A percentile compares a stretch with the other conserved stretches of the same genome.
phyloP scores from a whole-genome alignment of 306 rosid species.

The Coriaria nepalensis region DNA sequence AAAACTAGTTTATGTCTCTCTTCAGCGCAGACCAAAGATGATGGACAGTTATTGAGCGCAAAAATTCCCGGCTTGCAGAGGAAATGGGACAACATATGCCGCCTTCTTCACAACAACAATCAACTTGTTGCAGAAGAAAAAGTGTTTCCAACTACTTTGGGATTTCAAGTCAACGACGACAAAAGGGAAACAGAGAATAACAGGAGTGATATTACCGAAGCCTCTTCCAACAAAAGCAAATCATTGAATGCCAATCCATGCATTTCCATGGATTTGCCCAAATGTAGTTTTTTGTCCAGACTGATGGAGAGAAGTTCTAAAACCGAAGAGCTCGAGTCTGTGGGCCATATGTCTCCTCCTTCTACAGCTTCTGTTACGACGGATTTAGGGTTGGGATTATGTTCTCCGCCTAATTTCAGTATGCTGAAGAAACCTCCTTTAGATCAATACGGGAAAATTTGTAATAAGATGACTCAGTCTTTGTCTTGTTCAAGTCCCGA shows the following conservation, averaged over 20 bases:
- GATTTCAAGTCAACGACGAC: constrained; percentile 26
- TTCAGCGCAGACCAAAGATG: constrained; percentile 97
- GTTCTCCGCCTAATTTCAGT: constrained; percentile 34
- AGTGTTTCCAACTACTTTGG: constrained; percentile 42
- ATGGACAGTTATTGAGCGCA: constrained; percentile 43
- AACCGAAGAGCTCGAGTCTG: constrained; percentile 48
- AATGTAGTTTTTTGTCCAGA: constrained; percentile 27
- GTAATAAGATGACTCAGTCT: constrained; percentile 29
- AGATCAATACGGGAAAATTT: constrained; percentile 24
- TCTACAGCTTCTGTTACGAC: constrained; percentile 77
- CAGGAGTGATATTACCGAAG: constrained; percentile 20
- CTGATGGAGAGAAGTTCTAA: constrained; percentile 35
- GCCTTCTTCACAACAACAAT: constrained; percentile 19
- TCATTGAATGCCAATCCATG: constrained; percentile 31
- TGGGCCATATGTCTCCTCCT: constrained; percentile 43
- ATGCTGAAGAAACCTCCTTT: constrained; percentile 25
- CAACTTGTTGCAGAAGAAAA: constrained; percentile 27
- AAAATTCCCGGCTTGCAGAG: constrained; percentile 30
- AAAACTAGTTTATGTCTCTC: constrained; percentile 46
- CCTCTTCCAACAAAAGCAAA: constrained; percentile 23
- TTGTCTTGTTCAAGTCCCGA: constrained; percentile 50
- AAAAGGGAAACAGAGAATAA: constrained; percentile 23
- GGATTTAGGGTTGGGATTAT: constrained; percentile 67
- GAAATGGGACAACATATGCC: constrained; percentile 33
- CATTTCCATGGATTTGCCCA: constrained; percentile 28